Evolutionary conservation across 1,284 basidiomycete genomes (phyloP).

Genomic region (Fomitopsis palustris): DNA sequence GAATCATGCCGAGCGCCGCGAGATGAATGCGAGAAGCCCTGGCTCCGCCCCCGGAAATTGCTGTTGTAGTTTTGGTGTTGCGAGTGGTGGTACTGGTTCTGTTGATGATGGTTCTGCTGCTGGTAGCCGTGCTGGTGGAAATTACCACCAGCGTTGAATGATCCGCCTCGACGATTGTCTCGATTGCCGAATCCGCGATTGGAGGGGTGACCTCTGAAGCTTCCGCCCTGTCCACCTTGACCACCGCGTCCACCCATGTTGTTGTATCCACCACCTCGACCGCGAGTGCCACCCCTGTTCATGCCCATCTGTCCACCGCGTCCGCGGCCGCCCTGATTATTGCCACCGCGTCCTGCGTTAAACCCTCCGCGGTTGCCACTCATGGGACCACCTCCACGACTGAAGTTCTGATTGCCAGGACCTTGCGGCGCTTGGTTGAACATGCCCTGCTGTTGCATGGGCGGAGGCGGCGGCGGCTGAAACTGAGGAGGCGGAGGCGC

Average conservation of each 20-base stretch:
- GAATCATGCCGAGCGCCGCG: slow-evolving; percentile 55
- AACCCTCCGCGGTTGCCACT: slow-evolving; percentile 36
- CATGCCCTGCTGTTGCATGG: slow-evolving; percentile 25
- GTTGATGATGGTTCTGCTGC: slow-evolving; percentile 21
- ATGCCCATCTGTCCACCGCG: slow-evolving; percentile 45
- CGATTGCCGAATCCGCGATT: slow-evolving; percentile 60
- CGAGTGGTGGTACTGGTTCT: slow-evolving; percentile 23
- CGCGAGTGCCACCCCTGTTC: slow-evolving; percentile 39
- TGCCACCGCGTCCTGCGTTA: slow-evolving; percentile 30
- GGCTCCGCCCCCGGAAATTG: slow-evolving; percentile 43
- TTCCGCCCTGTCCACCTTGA: slow-evolving; percentile 31
- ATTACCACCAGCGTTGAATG: slow-evolving; percentile 47
- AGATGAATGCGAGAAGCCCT: slow-evolving; percentile 31
- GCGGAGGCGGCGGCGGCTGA: slow-evolving; percentile 39
- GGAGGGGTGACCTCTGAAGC: slow-evolving; percentile 56
- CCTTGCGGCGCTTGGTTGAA: slow-evolving; percentile 21
- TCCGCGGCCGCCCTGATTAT: slow-evolving; percentile 38
- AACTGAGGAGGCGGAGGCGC: slow-evolving; percentile 40
- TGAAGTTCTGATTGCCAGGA: slow-evolving; percentile 10
- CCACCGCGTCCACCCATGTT: slow-evolving; percentile 34
- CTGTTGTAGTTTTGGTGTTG: slow-evolving; percentile 24
- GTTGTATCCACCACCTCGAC: slow-evolving; percentile 38
- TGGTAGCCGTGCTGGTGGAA: slow-evolving; percentile 29
- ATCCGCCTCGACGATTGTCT: slow-evolving; percentile 62
- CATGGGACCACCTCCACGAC: slow-evolving; percentile 40